A percentile compares a stretch with the other conserved stretches of the same genome.
These are phyloP conservation scores for Neodidymelliopsis sp. DNA, from an alignment of 2,329 filamentous ascomycete genomes.

Conservation along the genomic window DNA sequence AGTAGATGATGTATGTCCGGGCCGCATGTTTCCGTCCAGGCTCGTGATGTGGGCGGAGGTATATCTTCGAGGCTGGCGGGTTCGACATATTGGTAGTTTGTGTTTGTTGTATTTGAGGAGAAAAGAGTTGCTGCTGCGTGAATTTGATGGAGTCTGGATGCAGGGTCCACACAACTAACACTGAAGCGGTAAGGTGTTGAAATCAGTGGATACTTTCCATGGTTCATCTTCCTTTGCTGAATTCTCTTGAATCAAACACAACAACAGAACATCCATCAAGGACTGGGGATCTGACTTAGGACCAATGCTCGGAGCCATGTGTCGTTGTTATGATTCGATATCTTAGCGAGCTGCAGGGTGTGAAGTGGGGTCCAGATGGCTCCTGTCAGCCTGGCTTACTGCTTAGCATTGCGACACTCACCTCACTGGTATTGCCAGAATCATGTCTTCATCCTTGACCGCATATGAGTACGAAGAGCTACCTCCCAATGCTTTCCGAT, in stretches of 20 bases:
- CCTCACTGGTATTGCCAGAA: no score
- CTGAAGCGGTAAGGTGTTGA: not conserved
- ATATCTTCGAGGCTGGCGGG: slow-evolving; percentile 31
- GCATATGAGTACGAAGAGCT: slow-evolving; percentile 1
- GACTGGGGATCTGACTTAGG: no score
- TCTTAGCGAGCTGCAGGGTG: no score
- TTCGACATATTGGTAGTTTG: slow-evolving; percentile 7
- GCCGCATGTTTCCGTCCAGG: slow-evolving; percentile 29
- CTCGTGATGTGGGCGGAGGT: slow-evolving; percentile 32
- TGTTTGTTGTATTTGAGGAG: slow-evolving; percentile 4
- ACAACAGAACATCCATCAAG: no score
- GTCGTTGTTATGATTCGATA: no score
- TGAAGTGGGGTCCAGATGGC: no score
- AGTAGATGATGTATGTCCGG: slow-evolving; percentile 66
- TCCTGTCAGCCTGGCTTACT: no score
- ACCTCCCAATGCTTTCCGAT: not conserved
- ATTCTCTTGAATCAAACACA: no score
- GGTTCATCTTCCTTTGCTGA: not conserved
- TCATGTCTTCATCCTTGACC: not conserved
- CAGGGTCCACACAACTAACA: slow-evolving; percentile 12
- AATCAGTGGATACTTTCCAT: not conserved
- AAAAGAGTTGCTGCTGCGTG: slow-evolving; percentile 7
- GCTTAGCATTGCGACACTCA: no score
- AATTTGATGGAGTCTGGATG: slow-evolving; percentile 20
- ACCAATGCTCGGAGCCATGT: no score